phyloP scores from a whole-genome alignment of 129 eudicot species.

The Artemisia annua region DNA sequence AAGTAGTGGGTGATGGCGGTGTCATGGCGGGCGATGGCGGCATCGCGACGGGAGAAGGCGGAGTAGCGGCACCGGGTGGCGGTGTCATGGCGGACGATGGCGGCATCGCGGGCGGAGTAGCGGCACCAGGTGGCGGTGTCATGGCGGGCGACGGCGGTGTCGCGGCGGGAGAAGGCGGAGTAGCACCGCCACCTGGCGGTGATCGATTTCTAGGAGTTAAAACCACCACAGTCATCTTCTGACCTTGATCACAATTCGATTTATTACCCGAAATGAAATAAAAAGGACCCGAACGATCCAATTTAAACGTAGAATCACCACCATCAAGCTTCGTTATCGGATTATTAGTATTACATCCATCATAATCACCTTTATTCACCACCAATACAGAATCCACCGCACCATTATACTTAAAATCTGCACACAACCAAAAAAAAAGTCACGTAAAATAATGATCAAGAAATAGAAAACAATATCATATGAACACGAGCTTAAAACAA shows the following conservation, averaged over 20 bases:
- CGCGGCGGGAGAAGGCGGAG: conserved; percentile 29
- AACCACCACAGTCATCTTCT: conserved; percentile 57
- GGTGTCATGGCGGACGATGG: conserved; percentile 24
- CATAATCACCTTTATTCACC: conserved; percentile 60
- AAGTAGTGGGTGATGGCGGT: background rate
- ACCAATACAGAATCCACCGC: conserved; percentile 69
- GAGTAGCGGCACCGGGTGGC: too few species aligned
- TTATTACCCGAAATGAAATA: conserved; percentile 73
- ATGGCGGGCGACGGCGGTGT: conserved; percentile 24
- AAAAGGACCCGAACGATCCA: conserved; percentile 63
- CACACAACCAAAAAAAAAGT: conserved; percentile 11
- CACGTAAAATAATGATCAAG: background rate
- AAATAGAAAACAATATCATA: background rate
- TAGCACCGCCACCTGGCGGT: conserved; percentile 21
- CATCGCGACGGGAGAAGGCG: too few species aligned
- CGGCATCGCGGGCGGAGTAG: conserved; percentile 20
- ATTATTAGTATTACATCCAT: conserved; percentile 40
- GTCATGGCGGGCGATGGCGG: conserved; percentile 11
- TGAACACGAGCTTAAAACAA: background rate
- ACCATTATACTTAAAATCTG: conserved; percentile 64
- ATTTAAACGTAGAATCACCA: conserved; percentile 52
- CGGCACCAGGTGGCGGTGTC: conserved; percentile 5
- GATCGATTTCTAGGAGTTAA: conserved; percentile 41
- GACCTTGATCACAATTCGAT: conserved; percentile 57
- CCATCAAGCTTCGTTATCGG: conserved; percentile 47